Evolutionary conservation across 441 rosid genomes (phyloP).

Genomic region (Erodium trifolium): DNA sequence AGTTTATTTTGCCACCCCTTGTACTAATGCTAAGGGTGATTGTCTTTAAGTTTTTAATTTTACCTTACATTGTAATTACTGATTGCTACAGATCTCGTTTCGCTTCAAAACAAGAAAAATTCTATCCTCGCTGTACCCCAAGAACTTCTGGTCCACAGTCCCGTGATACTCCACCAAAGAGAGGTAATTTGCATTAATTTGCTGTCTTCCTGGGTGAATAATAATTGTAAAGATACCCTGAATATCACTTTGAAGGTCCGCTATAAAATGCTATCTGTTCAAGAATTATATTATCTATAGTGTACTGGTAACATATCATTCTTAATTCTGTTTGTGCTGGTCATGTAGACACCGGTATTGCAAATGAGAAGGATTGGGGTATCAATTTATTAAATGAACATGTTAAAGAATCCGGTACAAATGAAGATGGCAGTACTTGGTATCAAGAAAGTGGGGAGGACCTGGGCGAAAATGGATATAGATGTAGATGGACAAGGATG

Average conservation of each 20-base stretch:
- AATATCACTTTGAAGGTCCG: not conserved
- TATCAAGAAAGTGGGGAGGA: conserved; percentile 86
- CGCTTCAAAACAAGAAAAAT: conserved; percentile 68
- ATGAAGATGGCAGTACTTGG: conserved; percentile 94
- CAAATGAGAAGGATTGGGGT: conserved; percentile 97
- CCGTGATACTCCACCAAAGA: conserved; percentile 85
- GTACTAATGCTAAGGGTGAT: no score
- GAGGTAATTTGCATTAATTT: conserved; percentile 42
- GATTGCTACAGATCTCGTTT: conserved; percentile 46
- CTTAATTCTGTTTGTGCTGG: conserved; percentile 14
- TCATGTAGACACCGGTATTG: conserved; percentile 86
- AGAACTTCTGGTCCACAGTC: conserved; percentile 84
- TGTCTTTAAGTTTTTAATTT: not conserved
- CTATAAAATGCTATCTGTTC: not conserved
- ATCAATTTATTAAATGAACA: conserved; percentile 70
- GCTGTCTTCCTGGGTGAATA: not conserved
- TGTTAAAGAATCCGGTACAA: conserved; percentile 75
- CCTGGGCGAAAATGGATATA: conserved; percentile 69
- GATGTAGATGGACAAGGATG: conserved; percentile 96
- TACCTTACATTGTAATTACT: conserved; percentile 4
- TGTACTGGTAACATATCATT: conserved; percentile 4
- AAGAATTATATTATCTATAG: not conserved
- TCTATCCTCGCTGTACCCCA: conserved; percentile 74
- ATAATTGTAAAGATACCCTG: no score
- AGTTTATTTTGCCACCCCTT: not conserved